Percentiles rank a stretch among this genome's conserved stretches.
Evolutionary conservation across 2,329 filamentous ascomycete genomes (phyloP).

Genomic region (Monosporascus ibericus): DNA sequence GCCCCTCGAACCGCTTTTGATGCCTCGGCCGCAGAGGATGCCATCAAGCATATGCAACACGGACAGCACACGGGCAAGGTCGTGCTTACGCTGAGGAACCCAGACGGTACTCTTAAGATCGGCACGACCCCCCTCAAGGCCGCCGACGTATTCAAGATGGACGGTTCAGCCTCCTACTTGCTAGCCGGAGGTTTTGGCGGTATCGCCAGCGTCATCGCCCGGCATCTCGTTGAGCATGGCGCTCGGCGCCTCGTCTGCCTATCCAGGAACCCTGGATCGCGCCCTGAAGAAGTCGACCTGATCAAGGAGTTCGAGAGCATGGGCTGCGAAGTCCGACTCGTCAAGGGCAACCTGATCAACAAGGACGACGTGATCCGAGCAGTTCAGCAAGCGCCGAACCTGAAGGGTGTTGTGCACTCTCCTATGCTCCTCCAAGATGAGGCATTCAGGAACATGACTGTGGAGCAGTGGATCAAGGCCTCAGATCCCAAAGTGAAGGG

Average conservation of each 20-base stretch:
- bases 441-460: constrained; percentile 11
- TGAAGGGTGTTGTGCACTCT: constrained; percentile 25
- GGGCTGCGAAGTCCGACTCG: constrained; percentile 10
- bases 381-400: constrained; percentile 3
- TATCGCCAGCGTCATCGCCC: constrained; percentile 12
- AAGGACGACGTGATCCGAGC: constrained; percentile 9
- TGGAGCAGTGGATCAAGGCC: constrained; percentile 13
- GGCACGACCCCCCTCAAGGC: not conserved
- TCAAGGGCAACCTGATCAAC: constrained; percentile 22
- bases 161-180: constrained; percentile 9
- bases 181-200: constrained; percentile 16
- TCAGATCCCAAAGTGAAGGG: constrained; percentile 22
- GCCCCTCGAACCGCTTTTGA: constrained; percentile 15
- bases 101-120: not conserved
- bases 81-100: constrained; percentile 9
- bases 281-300: not conserved
- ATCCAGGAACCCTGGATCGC: constrained; percentile 9
- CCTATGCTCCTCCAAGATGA: constrained; percentile 22
- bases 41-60: constrained; percentile 30
- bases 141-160: not conserved
- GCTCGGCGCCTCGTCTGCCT: constrained; percentile 14
- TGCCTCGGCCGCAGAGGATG: constrained; percentile 18
- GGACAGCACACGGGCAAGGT: constrained; percentile 32
- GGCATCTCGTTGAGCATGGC: constrained; percentile 14
- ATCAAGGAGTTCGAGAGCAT: constrained; percentile 6